Percentiles rank a stretch among this genome's conserved stretches.
phyloP scores from a whole-genome alignment of 1,139 yeast genomes.

The Diutina mesorugosa region DNA sequence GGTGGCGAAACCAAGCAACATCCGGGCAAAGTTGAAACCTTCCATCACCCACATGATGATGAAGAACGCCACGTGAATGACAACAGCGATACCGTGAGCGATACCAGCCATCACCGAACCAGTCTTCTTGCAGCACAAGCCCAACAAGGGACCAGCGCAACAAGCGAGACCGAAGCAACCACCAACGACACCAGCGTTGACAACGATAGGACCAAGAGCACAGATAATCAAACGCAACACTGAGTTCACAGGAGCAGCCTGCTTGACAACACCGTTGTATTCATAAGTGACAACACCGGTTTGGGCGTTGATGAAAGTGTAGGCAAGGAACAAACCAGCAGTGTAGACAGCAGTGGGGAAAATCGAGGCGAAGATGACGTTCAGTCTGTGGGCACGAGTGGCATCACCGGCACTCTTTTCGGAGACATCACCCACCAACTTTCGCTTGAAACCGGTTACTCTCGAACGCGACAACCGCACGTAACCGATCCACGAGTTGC shows the following conservation, averaged over 20 bases:
- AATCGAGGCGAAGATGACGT: slow-evolving; percentile 76
- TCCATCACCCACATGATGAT: slow-evolving; percentile 96
- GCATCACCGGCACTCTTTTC: slow-evolving; percentile 95
- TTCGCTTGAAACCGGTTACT: slow-evolving; percentile 95
- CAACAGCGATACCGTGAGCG: slow-evolving; percentile 90
- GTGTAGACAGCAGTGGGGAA: slow-evolving; percentile 76
- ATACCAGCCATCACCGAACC: slow-evolving; percentile 95
- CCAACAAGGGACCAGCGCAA: slow-evolving; percentile 93
- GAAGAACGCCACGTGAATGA: slow-evolving; percentile 75
- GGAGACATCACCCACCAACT: slow-evolving; percentile 73
- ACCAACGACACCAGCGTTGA: slow-evolving; percentile 78
- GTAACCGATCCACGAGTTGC: slow-evolving; percentile 99
- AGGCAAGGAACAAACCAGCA: slow-evolving; percentile 85
- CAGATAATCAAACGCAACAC: slow-evolving; percentile 76
- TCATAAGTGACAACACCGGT: slow-evolving; percentile 66
- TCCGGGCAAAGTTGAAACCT: slow-evolving; percentile 80
- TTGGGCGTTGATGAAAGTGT: slow-evolving; percentile 90
- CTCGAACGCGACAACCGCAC: slow-evolving; percentile 93
- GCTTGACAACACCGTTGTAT: slow-evolving; percentile 13
- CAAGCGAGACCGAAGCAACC: slow-evolving; percentile 73
- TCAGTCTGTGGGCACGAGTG: slow-evolving; percentile 85
- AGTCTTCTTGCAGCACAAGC: slow-evolving; percentile 93
- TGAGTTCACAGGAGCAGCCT: slow-evolving; percentile 56
- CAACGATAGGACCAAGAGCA: slow-evolving; percentile 81
- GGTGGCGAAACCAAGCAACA: slow-evolving; percentile 77